A percentile compares a stretch with the other conserved stretches of the same genome.
These are phyloP conservation scores for Pulchroboletus neoregius DNA, from an alignment of 1,284 basidiomycete genomes.

Conservation along the genomic window DNA sequence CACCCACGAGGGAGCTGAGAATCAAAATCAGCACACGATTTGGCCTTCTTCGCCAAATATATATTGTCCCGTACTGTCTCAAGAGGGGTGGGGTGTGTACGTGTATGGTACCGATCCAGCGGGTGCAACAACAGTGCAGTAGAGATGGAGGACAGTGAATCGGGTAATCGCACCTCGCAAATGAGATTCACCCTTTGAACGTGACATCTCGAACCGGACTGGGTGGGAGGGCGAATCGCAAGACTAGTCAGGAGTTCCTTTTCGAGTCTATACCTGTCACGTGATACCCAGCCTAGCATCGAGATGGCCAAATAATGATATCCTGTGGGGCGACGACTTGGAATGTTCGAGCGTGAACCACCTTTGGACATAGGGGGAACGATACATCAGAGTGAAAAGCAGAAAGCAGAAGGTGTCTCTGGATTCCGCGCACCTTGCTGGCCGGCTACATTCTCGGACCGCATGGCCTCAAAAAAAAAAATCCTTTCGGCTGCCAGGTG, in stretches of 20 bases:
- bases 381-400: not conserved
- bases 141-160: not conserved
- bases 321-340: too few species aligned
- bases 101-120: not conserved
- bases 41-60: conserved; percentile 2
- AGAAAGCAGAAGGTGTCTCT: not conserved
- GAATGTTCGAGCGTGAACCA: not conserved
- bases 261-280: conserved; percentile 4
- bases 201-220: conserved; percentile 13
- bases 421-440: not conserved
- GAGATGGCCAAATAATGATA: too few species aligned
- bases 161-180: not conserved
- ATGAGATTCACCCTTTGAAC: not conserved
- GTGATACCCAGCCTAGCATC: not conserved
- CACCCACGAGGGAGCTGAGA: conserved; percentile 1
- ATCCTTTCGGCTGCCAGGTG: not conserved
- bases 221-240: not conserved
- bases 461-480: not conserved
- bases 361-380: not conserved
- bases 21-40: not conserved
- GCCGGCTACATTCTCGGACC: not conserved
- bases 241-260: not conserved
- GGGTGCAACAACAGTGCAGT: not conserved
- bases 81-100: not conserved
- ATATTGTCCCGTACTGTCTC: not conserved